Evolutionary conservation across 495 filamentous ascomycete genomes (phyloP).

Genomic region (Penicillium turbatum): DNA sequence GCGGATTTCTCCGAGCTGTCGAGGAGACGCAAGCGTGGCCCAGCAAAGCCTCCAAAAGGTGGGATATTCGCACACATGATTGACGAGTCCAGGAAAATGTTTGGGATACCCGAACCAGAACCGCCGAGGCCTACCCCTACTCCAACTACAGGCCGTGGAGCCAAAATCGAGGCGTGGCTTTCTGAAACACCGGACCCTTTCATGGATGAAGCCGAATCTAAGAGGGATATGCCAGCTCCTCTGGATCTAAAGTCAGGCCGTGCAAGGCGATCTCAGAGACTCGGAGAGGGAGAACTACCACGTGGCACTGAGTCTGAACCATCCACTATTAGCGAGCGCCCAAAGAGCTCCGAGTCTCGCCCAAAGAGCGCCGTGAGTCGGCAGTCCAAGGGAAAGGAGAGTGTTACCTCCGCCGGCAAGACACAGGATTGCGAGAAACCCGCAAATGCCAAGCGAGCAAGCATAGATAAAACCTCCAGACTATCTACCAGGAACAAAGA

Average conservation of each 20-base stretch:
- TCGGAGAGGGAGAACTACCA: conserved; percentile 17
- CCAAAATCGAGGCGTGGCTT: conserved; percentile 74
- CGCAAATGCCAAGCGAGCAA: conserved; percentile 8
- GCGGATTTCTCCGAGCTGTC: conserved; percentile 46
- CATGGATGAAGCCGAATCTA: conserved; percentile 44
- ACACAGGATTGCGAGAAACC: conserved; percentile 5
- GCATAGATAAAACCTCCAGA: conserved; percentile 3
- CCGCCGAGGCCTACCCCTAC: conserved; percentile 40
- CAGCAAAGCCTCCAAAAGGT: conserved; percentile 39
- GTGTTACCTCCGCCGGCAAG: conserved; percentile 12
- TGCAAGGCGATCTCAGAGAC: conserved; percentile 25
- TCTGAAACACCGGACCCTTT: conserved; percentile 71
- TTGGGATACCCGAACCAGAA: conserved; percentile 50
- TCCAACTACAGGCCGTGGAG: conserved; percentile 30
- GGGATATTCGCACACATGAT: conserved; percentile 48
- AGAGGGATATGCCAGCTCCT: conserved; percentile 44
- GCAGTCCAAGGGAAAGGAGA: conserved; percentile 26
- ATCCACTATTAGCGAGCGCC: conserved; percentile 24
- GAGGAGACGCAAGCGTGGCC: conserved; percentile 34
- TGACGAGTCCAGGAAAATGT: conserved; percentile 52
- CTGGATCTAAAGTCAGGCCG: conserved; percentile 38
- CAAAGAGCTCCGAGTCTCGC: conserved; percentile 19
- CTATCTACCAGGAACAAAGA: conserved; percentile 6
- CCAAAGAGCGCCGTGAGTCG: conserved; percentile 25
- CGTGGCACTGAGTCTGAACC: conserved; percentile 19